These are phyloP conservation scores for Didymella pinodella DNA, from an alignment of 2,329 filamentous ascomycete species.

Conservation along the genomic window DNA sequence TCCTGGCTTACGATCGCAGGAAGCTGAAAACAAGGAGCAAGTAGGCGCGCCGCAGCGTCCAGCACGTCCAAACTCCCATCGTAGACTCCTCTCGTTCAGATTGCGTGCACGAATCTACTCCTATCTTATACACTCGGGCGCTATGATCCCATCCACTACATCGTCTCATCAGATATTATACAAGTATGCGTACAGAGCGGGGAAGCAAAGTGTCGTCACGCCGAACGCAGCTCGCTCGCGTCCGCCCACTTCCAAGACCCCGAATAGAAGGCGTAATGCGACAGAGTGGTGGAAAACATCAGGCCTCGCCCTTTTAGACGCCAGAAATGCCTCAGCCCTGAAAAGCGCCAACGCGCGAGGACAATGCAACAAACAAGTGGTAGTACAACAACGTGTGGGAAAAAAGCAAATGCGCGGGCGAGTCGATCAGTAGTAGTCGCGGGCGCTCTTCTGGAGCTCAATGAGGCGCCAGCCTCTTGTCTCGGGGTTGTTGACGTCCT, in stretches of 20 bases:
- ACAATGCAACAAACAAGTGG: slow-evolving; percentile 26
- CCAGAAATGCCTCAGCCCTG: slow-evolving; percentile 40
- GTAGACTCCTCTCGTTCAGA: neutral
- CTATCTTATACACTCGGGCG: slow-evolving; percentile 14
- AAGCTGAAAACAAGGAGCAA: neutral
- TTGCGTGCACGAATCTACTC: neutral
- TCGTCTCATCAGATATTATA: slow-evolving; percentile 17
- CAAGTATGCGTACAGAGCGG: slow-evolving; percentile 41
- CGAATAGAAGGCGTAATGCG: slow-evolving; percentile 20
- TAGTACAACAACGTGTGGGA: slow-evolving; percentile 32
- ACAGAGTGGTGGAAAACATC: slow-evolving; percentile 25
- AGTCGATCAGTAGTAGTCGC: slow-evolving; percentile 76
- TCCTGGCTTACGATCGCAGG: no score
- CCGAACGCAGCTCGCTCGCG: slow-evolving; percentile 7
- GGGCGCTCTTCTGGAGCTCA: slow-evolving; percentile 96
- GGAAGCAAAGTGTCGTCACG: slow-evolving; percentile 32
- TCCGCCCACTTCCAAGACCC: slow-evolving; percentile 14
- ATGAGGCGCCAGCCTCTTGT: slow-evolving; percentile 97
- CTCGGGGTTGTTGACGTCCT: slow-evolving; percentile 96
- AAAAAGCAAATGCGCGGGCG: slow-evolving; percentile 4
- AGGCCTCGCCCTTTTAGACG: slow-evolving; percentile 31
- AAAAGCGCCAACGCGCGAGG: slow-evolving; percentile 24
- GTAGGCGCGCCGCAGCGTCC: neutral
- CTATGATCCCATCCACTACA: neutral
- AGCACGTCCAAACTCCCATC: neutral